Evolutionary conservation across 2,329 filamentous ascomycete genomes (phyloP), one percentile per base, ranked within the genome.

Genomic region (Lecanicillium sp.): DNA sequence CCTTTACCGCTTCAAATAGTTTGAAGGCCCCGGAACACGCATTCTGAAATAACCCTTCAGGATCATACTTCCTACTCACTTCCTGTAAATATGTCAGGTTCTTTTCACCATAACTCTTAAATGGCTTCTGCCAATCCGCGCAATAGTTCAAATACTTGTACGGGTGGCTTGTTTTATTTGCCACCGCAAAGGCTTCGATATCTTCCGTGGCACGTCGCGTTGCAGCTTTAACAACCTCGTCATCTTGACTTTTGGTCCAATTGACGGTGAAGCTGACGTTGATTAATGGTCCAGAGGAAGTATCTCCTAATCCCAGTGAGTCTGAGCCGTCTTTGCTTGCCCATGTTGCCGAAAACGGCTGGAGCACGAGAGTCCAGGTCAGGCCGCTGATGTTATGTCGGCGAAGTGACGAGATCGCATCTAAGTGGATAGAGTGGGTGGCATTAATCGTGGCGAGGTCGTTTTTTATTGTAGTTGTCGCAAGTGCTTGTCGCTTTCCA

Each of bases 61-160:
- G 53, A 41, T 63, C 61, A 41, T 60, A 62, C 44, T 53, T 56
- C 42, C 46, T 38, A 14, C 56, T 55, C 20, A 58, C 48, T 6
- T 34, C 40, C 17, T 49, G 46, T 44, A 64, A 36, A 33, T 44
- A 49, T 37, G 49, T 37, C 27, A 55, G 40, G 37, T 59, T 60
- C 17, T 43, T 47, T 15, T 37, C 45, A 3, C 60, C 61, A 37
- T 62, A 63, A 4, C 56, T 54, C 2, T 44, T 49, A 28, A 56
- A 46, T 6, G 50, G 46, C 15, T 49, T 40, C 42, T 52, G 51
- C 33, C 33, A 35, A 12, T 35, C 33, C 17, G 40, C 53, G 51
- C 17, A 22, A 19, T 41, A 41, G 39, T 41, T 41, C 17, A 37
- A 30, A 25, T 36, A 41, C 3, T 12, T 20, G 20, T 41, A 41